Evolutionary conservation across 2,329 filamentous ascomycete genomes (phyloP), one percentile per base, ranked within the genome.

Genomic region (Fusarium foetens): DNA sequence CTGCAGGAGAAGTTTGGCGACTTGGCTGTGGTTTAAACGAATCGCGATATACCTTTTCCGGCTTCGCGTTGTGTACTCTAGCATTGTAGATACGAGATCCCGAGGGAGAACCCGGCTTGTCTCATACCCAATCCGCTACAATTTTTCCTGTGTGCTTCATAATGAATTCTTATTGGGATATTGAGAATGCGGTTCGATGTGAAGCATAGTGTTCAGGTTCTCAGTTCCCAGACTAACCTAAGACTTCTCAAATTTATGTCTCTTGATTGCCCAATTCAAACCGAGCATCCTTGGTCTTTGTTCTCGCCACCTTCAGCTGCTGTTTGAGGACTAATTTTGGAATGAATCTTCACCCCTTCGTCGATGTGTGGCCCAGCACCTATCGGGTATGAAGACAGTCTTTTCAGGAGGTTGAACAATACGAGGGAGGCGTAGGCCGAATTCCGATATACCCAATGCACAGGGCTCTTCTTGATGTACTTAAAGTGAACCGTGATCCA

Each of bases 1-100:
- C 51, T 80, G 76, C 80, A 98, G 95, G 96, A 99, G 91, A 97
- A 95, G 90, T 99, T 98, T 86, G 96, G 96, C 88, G 95, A 98
- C 84, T 91, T 98, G 79, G 95, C 96, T 79, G 87, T 97, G 79
- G 88, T 98, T 84, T 99, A 97, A 90, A 89, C 82, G 79, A 79
- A 71, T 76, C 72, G 60, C 74, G 66, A 75, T 74, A 78, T 75
- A 77, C 78, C 77, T 78, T 80, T 80, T 80, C 80, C 77, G 74
- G 77, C 77, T 86, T 86, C 83, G 84, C 82, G 85, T 87, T 86
- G 84, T 90, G 87, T 89, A 89, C 86, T 90, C 86, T 91, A 91
- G 88, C 87, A 89, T 88, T 91, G 88, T 91, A 91, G 88, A 91
- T 90, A 89, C 82, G 83, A 85, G 81, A 83, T 81, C 72, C 79